Evolutionary conservation across 2,329 filamentous ascomycete genomes (phyloP).

Genomic region (Coniochaeta prunicola): DNA sequence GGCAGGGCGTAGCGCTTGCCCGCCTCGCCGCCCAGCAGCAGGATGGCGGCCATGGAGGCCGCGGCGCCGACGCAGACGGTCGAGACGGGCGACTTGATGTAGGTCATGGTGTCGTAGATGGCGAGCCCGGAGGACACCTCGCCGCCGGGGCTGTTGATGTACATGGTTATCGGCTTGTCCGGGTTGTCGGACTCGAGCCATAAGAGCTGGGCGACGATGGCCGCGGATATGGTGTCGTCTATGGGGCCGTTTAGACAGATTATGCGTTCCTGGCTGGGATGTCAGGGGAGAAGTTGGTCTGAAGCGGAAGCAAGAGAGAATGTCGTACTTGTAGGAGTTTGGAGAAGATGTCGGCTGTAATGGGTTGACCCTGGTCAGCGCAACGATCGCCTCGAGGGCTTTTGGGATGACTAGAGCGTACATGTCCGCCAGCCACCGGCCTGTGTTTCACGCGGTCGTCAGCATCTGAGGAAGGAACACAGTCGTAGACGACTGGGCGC

Average conservation of each 20-base stretch:
- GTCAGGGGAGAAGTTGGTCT: not conserved
- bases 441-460: conserved; percentile 35
- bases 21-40: conserved; percentile 77
- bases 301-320: not conserved
- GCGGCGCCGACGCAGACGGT: conserved; percentile 95
- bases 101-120: conserved; percentile 98
- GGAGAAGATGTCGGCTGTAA: conserved; percentile 71
- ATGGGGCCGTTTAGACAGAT: conserved; percentile 89
- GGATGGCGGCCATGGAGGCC: conserved; percentile 86
- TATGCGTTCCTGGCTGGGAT: conserved; percentile 66
- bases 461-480: not conserved
- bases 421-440: conserved; percentile 72
- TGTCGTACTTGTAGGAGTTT: conserved; percentile 61
- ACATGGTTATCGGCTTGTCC: conserved; percentile 90
- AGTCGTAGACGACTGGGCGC: conserved; percentile 4
- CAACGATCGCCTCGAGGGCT: conserved; percentile 5
- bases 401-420: conserved; percentile 33
- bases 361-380: conserved; percentile 13
- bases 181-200: conserved; percentile 97
- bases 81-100: conserved; percentile 86
- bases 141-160: conserved; percentile 95
- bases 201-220: conserved; percentile 89
- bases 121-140: conserved; percentile 81
- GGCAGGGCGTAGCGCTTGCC: conserved; percentile 84
- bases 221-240: conserved; percentile 84